phyloP scores from a whole-genome alignment of 352 stramenopile genomes.

The Pythium guiyangense region DNA sequence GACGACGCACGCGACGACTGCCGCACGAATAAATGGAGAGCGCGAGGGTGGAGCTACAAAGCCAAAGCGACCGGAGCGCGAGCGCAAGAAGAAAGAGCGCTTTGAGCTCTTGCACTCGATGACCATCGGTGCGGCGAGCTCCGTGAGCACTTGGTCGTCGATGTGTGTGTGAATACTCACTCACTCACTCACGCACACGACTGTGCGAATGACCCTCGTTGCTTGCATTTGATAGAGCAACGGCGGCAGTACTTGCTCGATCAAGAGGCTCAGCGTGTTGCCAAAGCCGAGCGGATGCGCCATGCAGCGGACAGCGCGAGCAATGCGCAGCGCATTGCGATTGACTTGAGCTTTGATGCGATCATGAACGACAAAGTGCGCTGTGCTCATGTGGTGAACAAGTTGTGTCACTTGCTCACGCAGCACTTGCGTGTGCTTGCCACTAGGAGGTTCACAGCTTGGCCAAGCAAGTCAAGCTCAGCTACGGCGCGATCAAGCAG shows the following conservation, averaged over 20 bases:
- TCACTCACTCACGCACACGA: not conserved
- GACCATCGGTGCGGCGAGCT: slow-evolving; percentile 33
- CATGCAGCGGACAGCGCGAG: slow-evolving; percentile 17
- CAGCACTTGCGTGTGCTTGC: not conserved
- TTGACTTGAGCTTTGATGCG: slow-evolving; percentile 68
- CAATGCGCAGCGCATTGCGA: slow-evolving; percentile 37
- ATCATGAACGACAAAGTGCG: slow-evolving; percentile 81
- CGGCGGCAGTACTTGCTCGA: slow-evolving; percentile 39
- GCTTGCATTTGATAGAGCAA: slow-evolving; percentile 29
- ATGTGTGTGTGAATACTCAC: not conserved
- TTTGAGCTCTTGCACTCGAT: slow-evolving; percentile 55
- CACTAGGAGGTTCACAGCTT: slow-evolving; percentile 56
- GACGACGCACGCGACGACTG: not conserved
- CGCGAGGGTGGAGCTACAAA: not conserved
- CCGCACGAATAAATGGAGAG: not conserved
- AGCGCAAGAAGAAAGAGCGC: slow-evolving; percentile 50
- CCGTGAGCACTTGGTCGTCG: not conserved
- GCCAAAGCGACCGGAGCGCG: slow-evolving; percentile 26
- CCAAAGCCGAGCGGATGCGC: slow-evolving; percentile 25
- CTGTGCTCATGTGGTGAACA: not conserved
- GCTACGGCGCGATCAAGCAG: slow-evolving; percentile 57
- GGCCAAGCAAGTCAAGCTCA: slow-evolving; percentile 72
- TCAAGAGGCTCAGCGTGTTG: slow-evolving; percentile 31
- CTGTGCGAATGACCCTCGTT: not conserved
- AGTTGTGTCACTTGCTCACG: not conserved